Evolutionary conservation across 2,329 filamentous ascomycete species (phyloP).

Genomic region (Aspergillus pseudotamarii): DNA sequence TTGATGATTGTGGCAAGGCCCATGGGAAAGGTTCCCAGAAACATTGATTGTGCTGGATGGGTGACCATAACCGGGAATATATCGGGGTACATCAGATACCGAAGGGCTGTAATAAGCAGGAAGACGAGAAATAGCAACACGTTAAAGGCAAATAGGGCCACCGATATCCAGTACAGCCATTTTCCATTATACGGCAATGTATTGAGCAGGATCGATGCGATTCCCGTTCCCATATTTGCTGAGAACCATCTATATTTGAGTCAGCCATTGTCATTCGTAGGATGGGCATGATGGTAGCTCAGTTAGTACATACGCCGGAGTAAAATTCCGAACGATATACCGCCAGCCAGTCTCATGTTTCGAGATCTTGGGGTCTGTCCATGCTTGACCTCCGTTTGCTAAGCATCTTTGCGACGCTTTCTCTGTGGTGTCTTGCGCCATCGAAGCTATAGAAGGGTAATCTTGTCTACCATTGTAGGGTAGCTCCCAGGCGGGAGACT

Average conservation of each 20-base stretch:
- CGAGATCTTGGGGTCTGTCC: background rate
- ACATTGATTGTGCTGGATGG: conserved; percentile 66
- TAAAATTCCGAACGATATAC: conserved; percentile 33
- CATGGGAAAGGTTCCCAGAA: conserved; percentile 68
- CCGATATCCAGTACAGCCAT: conserved; percentile 41
- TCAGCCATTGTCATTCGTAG: background rate
- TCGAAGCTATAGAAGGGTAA: background rate
- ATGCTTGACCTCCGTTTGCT: background rate
- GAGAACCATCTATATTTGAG: conserved; percentile 34
- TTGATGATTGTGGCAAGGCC: conserved; percentile 67
- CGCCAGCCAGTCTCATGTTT: conserved; percentile 34
- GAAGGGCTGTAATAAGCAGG: conserved; percentile 54
- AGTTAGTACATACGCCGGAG: conserved; percentile 38
- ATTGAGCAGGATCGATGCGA: conserved; percentile 39
- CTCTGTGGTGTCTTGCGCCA: background rate
- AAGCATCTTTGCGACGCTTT: background rate
- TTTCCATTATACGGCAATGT: conserved; percentile 37
- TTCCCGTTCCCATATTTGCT: conserved; percentile 42
- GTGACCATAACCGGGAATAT: conserved; percentile 66
- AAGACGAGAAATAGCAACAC: conserved; percentile 29
- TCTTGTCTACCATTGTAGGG: background rate
- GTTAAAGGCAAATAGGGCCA: conserved; percentile 33
- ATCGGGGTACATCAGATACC: conserved; percentile 65
- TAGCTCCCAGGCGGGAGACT: background rate
- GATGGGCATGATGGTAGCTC: background rate